These are phyloP conservation scores for Paraphaeosphaeria minitans DNA, from an alignment of 2,329 filamentous ascomycete genomes.

Conservation along the genomic window DNA sequence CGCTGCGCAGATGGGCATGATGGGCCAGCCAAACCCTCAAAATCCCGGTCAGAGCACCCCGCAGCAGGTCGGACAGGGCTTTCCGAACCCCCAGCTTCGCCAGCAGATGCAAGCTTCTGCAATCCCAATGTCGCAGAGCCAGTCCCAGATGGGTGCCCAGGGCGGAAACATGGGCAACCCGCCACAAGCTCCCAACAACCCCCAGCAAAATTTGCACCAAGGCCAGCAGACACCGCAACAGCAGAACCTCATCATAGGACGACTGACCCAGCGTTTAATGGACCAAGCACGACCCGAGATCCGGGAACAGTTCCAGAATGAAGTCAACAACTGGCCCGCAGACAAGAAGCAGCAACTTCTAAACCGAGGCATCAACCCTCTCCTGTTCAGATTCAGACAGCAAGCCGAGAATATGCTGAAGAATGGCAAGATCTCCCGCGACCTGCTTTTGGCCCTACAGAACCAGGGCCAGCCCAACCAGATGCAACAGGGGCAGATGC, in stretches of 20 bases:
- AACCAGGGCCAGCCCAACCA: slow-evolving; percentile 16
- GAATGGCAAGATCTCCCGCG: slow-evolving; percentile 25
- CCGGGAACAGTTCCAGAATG: slow-evolving; percentile 49
- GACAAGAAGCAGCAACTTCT: slow-evolving; percentile 55
- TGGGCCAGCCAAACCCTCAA: slow-evolving; percentile 43
- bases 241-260: slow-evolving; percentile 45
- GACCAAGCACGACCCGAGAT: slow-evolving; percentile 55
- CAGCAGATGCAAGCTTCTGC: slow-evolving; percentile 58
- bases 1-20: slow-evolving; percentile 43
- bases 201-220: slow-evolving; percentile 41
- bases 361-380: slow-evolving; percentile 54
- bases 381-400: slow-evolving; percentile 57
- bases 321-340: slow-evolving; percentile 51
- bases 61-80: slow-evolving; percentile 49
- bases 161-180: slow-evolving; percentile 26
- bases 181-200: slow-evolving; percentile 37
- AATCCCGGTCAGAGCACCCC: slow-evolving; percentile 46
- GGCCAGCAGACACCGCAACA: slow-evolving; percentile 26
- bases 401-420: slow-evolving; percentile 49
- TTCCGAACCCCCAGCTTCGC: slow-evolving; percentile 56
- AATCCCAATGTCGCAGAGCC: slow-evolving; percentile 47
- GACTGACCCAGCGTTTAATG: slow-evolving; percentile 55
- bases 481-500: slow-evolving; percentile 43
- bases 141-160: slow-evolving; percentile 42
- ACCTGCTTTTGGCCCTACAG: slow-evolving; percentile 10